These are phyloP conservation scores for Phaeotremella skinneri DNA, from an alignment of 768 basidiomycete species.

Conservation along the genomic window DNA sequence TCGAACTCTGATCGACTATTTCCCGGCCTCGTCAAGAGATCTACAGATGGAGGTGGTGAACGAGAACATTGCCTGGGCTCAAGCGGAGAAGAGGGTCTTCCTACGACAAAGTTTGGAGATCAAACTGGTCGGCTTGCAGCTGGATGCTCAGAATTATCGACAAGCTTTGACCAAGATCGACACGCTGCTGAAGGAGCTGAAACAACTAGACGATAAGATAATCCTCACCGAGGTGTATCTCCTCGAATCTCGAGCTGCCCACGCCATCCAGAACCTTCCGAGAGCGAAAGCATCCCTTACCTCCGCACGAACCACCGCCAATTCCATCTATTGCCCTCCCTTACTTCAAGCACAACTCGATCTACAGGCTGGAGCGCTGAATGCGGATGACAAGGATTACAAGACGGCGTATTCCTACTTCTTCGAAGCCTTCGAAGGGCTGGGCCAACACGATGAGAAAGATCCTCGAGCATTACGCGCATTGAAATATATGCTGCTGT, in stretches of 20 bases:
- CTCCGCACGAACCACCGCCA: constrained; percentile 86
- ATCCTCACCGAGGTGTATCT: constrained; percentile 95
- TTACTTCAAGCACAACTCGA: constrained; percentile 62
- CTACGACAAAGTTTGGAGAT: constrained; percentile 91
- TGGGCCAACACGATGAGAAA: constrained; percentile 64
- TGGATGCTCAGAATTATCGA: constrained; percentile 73
- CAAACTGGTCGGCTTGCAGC: constrained; percentile 68
- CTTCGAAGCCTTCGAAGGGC: constrained; percentile 91
- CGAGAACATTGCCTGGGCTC: constrained; percentile 92
- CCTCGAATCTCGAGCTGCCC: constrained; percentile 85
- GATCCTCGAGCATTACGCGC: constrained; percentile 74
- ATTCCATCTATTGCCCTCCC: constrained; percentile 89
- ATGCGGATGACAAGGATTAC: constrained; percentile 97
- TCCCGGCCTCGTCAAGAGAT: constrained; percentile 69
- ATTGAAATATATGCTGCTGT: constrained; percentile 95
- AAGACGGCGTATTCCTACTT: constrained; percentile 97
- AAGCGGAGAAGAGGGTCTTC: constrained; percentile 88
- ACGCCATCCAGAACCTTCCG: constrained; percentile 80
- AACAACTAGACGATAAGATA: constrained; percentile 93
- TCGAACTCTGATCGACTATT: constrained; percentile 88
- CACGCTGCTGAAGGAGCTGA: constrained; percentile 82
- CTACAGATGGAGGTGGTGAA: constrained; percentile 79
- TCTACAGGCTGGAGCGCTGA: constrained; percentile 74
- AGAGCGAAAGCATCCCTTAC: constrained; percentile 91
- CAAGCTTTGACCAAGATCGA: constrained; percentile 79